phyloP scores from a whole-genome alignment of 2,329 filamentous ascomycete species.

The Colletotrichum gigasporum region DNA sequence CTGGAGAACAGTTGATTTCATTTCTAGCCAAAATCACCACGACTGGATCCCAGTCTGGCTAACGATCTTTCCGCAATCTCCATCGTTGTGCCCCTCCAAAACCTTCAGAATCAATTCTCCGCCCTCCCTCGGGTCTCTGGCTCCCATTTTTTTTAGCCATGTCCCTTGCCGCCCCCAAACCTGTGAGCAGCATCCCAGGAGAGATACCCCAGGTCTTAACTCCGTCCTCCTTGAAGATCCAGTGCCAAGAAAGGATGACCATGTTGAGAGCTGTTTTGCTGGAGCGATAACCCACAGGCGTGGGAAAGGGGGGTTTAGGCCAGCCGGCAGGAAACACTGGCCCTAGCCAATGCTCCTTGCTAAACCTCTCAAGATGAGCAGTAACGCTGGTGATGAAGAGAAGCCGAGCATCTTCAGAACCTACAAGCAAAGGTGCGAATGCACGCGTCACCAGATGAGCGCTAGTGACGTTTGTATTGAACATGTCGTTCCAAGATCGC shows the following conservation, averaged over 20 bases:
- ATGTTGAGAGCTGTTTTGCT: slow-evolving; percentile 42
- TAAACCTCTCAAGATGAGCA: slow-evolving; percentile 47
- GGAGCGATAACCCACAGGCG: slow-evolving; percentile 34
- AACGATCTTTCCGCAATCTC: too few relatives aligned
- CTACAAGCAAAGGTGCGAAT: slow-evolving; percentile 51
- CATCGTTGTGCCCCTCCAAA: too few relatives aligned
- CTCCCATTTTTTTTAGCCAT: too few relatives aligned
- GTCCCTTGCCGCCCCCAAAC: too few relatives aligned
- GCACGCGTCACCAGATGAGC: slow-evolving; percentile 46
- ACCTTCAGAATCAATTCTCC: too few relatives aligned
- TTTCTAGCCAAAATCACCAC: too few relatives aligned
- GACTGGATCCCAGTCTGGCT: too few relatives aligned
- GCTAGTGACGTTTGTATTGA: slow-evolving; percentile 59
- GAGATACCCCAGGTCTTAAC: slow-evolving; percentile 51
- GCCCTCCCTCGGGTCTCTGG: too few relatives aligned
- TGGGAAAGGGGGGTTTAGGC: slow-evolving; percentile 57
- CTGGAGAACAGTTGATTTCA: too few relatives aligned
- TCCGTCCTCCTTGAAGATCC: slow-evolving; percentile 41
- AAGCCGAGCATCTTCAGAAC: slow-evolving; percentile 53
- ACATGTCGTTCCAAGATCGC: slow-evolving; percentile 56
- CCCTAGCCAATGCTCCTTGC: too few relatives aligned
- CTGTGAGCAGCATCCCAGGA: slow-evolving; percentile 52
- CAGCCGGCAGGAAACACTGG: slow-evolving; percentile 48
- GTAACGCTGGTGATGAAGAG: slow-evolving; percentile 59
- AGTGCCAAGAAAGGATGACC: slow-evolving; percentile 35